Evolutionary conservation across 176 grass and related monocot genomes (phyloP), one percentile per base, ranked within the genome.

Genomic region (Juncus inflexus): DNA sequence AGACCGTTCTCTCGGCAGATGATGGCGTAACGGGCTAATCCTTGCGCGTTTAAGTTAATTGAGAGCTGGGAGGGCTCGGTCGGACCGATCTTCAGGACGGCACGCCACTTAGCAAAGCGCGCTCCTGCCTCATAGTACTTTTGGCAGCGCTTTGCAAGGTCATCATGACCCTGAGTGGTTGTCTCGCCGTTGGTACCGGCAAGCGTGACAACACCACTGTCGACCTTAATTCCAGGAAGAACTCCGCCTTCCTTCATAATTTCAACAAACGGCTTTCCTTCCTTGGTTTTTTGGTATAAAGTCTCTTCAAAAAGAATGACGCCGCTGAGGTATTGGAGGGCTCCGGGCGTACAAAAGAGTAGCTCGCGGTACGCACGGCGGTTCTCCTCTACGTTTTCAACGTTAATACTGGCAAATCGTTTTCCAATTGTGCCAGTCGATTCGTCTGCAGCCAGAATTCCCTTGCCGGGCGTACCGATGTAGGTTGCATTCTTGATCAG

Each of bases 31-130:
- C n/a, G n/a, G 70, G 43, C 76, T 58, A 78, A 55, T 4, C 76
- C 65, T 15, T 78, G 65, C n/a, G 76, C 76, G 37, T 78, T 78
- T n/a, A 70, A 28, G 15, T 78, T 57, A 51, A 78, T 78, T 16
- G 76, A 55, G 2, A 78, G 56, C 43, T 78, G 65, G 3, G 75
- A 78, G 3, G 75, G 75, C 63, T 78, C 75, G 0, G 76, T n/a
- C n/a, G n/a, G n/a, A n/a, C n/a, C n/a, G n/a, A n/a, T n/a, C n/a
- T n/a, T n/a, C n/a, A n/a, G n/a, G n/a, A 78, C 76, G 0, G 76
- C 76, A 62, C 76, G 65, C 76, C 76, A 78, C 55, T 78, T 78
- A 16, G n/a, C n/a, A n/a, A n/a, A n/a, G n/a, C n/a, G n/a, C n/a
- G n/a, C n/a, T n/a, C n/a, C n/a, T n/a, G n/a, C 75, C 53, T 78